Conservation (phyloP, 139 green algal genomes). For the Chlamydomonas schloesseri region DNA sequence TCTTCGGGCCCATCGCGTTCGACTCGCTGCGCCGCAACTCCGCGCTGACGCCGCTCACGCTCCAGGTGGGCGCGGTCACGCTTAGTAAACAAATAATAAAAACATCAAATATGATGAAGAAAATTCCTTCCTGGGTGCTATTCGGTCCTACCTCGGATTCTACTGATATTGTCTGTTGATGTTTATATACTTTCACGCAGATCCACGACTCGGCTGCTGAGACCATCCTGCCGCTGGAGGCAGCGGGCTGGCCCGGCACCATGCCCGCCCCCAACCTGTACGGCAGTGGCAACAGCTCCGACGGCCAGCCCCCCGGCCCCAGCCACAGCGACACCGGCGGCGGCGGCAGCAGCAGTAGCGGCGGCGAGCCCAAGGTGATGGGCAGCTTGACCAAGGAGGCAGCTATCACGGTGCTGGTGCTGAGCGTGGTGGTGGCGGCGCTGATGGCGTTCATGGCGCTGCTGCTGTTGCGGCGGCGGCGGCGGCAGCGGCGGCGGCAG, state of each 20-base stretch:
- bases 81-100: no score
- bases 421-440: background rate
- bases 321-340: background rate
- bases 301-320: background rate
- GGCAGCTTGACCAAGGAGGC: background rate
- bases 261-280: background rate
- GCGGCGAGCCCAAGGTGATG: background rate
- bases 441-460: background rate
- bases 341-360: background rate
- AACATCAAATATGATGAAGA: no score
- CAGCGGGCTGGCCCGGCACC: background rate
- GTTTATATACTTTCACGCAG: no score
- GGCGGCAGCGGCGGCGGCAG: background rate
- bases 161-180: no score
- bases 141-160: no score
- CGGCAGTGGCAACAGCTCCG: background rate
- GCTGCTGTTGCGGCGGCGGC: slow-evolving; percentile 6
- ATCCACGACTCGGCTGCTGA: background rate
- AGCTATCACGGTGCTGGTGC: background rate
- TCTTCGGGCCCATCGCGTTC: slow-evolving; percentile 16
- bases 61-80: background rate
- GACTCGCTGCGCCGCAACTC: background rate
- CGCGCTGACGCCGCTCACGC: background rate
- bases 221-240: background rate
- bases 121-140: no score